Evolutionary conservation across 192 early-diverging fungal genomes (phyloP).

Genomic region (Spinellus fusiger): DNA sequence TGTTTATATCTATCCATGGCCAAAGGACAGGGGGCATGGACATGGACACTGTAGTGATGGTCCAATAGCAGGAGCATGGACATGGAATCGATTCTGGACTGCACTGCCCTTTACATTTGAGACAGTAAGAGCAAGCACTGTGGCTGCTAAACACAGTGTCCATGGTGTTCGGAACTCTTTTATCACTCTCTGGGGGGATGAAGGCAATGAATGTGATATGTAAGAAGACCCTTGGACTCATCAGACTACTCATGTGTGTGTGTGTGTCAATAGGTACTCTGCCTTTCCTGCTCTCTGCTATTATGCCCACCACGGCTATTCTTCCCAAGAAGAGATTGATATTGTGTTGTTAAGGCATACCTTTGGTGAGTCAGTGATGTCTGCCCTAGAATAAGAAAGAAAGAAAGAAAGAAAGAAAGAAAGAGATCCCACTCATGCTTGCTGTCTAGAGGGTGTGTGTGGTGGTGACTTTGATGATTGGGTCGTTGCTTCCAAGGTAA

Average conservation of each 20-base stretch:
- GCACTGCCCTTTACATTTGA: slow-evolving; percentile 80
- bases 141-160: slow-evolving; percentile 54
- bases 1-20: slow-evolving; percentile 12
- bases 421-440: neutral
- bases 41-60: neutral
- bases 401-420: neutral
- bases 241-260: neutral
- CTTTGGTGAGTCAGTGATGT: slow-evolving; percentile 25
- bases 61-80: slow-evolving; percentile 55
- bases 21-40: neutral
- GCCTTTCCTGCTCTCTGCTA: slow-evolving; percentile 73
- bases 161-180: slow-evolving; percentile 66
- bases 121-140: slow-evolving; percentile 64
- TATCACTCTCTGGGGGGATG: slow-evolving; percentile 87
- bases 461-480: slow-evolving; percentile 76
- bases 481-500: slow-evolving; percentile 57
- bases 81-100: slow-evolving; percentile 80
- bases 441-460: slow-evolving; percentile 67
- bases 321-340: slow-evolving; percentile 54
- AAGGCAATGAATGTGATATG: slow-evolving; percentile 88
- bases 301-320: slow-evolving; percentile 73
- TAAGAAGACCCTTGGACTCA: slow-evolving; percentile 7
- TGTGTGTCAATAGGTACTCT: slow-evolving; percentile 44
- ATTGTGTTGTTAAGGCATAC: slow-evolving; percentile 45
- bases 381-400: neutral